These are phyloP conservation scores for Colletotrichum sp. DNA, from an alignment of 2,329 filamentous ascomycete genomes.

Conservation along the genomic window DNA sequence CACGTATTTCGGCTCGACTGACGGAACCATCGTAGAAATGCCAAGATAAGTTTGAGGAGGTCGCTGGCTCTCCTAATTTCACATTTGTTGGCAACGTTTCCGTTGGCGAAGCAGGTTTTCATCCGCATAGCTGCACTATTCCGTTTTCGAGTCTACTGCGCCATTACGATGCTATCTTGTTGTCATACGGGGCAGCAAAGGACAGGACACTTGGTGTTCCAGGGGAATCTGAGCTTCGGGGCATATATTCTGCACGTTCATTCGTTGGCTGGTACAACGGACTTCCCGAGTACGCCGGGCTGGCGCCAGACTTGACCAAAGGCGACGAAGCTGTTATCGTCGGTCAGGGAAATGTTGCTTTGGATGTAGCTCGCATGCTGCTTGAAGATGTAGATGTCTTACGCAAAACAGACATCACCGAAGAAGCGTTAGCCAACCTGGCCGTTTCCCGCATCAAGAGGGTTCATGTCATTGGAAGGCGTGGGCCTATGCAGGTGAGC, in stretches of 20 bases:
- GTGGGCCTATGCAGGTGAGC: slow-evolving; percentile 83
- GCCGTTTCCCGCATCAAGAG: slow-evolving; percentile 75
- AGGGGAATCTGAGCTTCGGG: slow-evolving; percentile 74
- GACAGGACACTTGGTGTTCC: slow-evolving; percentile 81
- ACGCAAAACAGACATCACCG: slow-evolving; percentile 85
- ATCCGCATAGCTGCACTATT: slow-evolving; percentile 54
- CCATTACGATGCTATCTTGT: slow-evolving; percentile 91
- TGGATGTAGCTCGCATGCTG: slow-evolving; percentile 90
- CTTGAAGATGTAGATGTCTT: slow-evolving; percentile 77
- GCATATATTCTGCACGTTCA: slow-evolving; percentile 85
- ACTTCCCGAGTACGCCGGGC: slow-evolving; percentile 76
- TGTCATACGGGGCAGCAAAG: slow-evolving; percentile 89
- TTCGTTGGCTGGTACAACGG: slow-evolving; percentile 99
- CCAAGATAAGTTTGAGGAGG: slow-evolving; percentile 89
- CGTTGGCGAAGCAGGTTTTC: slow-evolving; percentile 62
- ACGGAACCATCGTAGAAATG: slow-evolving; percentile 70
- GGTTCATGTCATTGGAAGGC: slow-evolving; percentile 86
- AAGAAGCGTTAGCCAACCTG: slow-evolving; percentile 78
- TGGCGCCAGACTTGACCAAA: slow-evolving; percentile 74
- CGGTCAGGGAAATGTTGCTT: slow-evolving; percentile 93
- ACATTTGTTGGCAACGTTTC: slow-evolving; percentile 90
- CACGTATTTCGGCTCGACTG: neutral
- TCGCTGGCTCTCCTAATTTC: slow-evolving; percentile 82
- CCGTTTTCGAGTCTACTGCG: slow-evolving; percentile 72
- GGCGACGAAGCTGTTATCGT: slow-evolving; percentile 87